Evolutionary conservation across 2,329 filamentous ascomycete genomes (phyloP).

Genomic region (Macrophomina tecta): DNA sequence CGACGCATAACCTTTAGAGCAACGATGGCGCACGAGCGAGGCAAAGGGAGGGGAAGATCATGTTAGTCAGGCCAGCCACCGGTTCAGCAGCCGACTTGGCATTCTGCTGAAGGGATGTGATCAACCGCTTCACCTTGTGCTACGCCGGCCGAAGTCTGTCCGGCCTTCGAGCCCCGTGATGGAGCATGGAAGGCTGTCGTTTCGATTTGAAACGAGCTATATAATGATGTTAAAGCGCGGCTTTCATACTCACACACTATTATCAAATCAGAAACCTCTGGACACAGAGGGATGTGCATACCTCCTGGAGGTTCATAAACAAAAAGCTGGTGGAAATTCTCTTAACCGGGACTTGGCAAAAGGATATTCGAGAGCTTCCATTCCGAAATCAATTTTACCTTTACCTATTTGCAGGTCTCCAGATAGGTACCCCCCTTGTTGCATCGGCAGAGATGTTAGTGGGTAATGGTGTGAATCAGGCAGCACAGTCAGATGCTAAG

Average conservation of each 20-base stretch:
- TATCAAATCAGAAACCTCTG: background rate
- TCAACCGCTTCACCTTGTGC: background rate
- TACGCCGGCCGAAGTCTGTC: background rate
- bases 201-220: conserved; percentile 1
- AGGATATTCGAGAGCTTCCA: too few relatives aligned
- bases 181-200: background rate
- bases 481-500: background rate
- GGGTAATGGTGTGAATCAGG: background rate
- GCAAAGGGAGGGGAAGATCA: background rate
- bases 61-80: conserved; percentile 11
- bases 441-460: background rate
- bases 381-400: too few relatives aligned
- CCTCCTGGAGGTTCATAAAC: too few relatives aligned
- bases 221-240: background rate
- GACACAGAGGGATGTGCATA: background rate
- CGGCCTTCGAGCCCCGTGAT: background rate
- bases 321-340: too few relatives aligned
- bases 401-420: background rate
- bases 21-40: background rate
- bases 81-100: conserved; percentile 16
- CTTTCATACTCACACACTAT: background rate
- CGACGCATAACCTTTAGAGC: background rate
- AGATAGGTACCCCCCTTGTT: background rate
- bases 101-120: background rate
- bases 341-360: too few relatives aligned